Base-by-base conservation (phyloP, 495 filamentous ascomycete genomes). In the Penicillium egyptiacum region DNA sequence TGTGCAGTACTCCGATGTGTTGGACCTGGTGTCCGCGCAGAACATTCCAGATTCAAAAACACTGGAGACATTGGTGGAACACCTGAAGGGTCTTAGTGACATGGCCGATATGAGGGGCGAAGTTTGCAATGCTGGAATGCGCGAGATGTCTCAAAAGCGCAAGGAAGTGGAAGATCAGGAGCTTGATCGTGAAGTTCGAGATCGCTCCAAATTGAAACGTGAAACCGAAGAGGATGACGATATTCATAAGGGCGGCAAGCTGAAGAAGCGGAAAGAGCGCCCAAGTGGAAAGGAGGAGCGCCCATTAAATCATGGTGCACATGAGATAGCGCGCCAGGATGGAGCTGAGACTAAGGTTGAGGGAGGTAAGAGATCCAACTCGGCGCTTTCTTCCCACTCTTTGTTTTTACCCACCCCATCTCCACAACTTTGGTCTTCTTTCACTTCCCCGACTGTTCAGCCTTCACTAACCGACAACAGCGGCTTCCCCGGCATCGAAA, bases 41-140 rank as follows among this genome's bases (percentile, higher is more conserved):
- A 80, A 83, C 31, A 91, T 91, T 28, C 91, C 91, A 35, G 86
- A 89, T 64, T 87, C 88, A 10, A 86, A 83, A 57, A 85, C 83
- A 44, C 79, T 96, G 51, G 86, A 90, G 51, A 79, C 78, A 23
- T 73, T 96, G 49, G 76, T 86, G 35, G 81, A 84, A 4, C 82
- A 89, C 50, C 76, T 95, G 23, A 85, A 85, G 56, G 78, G 75
- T 20, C 75, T 93, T 17, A 78, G 79, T 65, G 79, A 86, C 22
- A 74, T 88, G 53, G 87, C 90, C 17, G 85, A 89, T 55, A 73
- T 76, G 28, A 78, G 88, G 10, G 82, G 81, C 4, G 74, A 76
- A 17, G 72, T 80, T 41, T 90, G 86, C 70, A 87, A 92, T 69
- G 81, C 80, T 11, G 88, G 85, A 22, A 91, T 92, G 83, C 79